These are phyloP conservation scores for Eragrostis nindensis DNA, from an alignment of 176 grass and related monocot species.

Conservation along the genomic window DNA sequence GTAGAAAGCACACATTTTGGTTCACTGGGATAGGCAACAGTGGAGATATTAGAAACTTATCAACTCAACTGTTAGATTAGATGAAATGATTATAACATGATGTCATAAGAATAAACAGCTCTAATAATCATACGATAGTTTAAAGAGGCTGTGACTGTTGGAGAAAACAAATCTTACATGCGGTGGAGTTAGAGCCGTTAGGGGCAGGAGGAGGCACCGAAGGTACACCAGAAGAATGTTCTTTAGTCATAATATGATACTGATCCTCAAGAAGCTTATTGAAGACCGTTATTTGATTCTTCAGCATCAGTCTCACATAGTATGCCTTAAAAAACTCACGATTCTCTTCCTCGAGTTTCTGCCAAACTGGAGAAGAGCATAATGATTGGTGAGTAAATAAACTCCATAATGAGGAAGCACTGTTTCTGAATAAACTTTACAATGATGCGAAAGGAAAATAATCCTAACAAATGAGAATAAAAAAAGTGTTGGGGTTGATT, in stretches of 20 bases:
- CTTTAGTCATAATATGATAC: constrained; percentile 77
- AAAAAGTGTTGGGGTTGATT: neutral
- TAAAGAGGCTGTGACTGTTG: neutral
- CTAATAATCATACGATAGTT: neutral
- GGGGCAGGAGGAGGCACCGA: constrained; percentile 53
- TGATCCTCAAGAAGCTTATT: constrained; percentile 89
- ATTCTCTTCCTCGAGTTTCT: constrained; percentile 99
- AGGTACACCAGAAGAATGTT: constrained; percentile 56
- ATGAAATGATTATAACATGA: neutral
- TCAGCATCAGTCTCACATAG: constrained; percentile 95
- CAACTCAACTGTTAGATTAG: neutral
- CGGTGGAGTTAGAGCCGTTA: constrained; percentile 71
- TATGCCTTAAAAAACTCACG: constrained; percentile 95
- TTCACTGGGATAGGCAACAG: constrained; percentile 64
- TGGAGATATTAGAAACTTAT: constrained; percentile 32
- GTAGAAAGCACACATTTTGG: constrained; percentile 64
- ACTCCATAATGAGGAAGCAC: neutral
- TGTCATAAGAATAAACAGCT: constrained; percentile 11
- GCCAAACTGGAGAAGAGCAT: constrained; percentile 76
- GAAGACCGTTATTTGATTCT: constrained; percentile 84
- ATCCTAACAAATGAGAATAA: constrained; percentile 7
- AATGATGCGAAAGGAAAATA: constrained; percentile 19
- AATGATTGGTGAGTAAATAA: constrained; percentile 8
- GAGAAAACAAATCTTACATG: constrained; percentile 55
- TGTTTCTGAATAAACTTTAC: constrained; percentile 11